A percentile compares a stretch with the other conserved stretches of the same genome.
These are phyloP conservation scores for Cyclotella cryptica DNA, from an alignment of 108 stramenopile genomes.

Conservation along the genomic window DNA sequence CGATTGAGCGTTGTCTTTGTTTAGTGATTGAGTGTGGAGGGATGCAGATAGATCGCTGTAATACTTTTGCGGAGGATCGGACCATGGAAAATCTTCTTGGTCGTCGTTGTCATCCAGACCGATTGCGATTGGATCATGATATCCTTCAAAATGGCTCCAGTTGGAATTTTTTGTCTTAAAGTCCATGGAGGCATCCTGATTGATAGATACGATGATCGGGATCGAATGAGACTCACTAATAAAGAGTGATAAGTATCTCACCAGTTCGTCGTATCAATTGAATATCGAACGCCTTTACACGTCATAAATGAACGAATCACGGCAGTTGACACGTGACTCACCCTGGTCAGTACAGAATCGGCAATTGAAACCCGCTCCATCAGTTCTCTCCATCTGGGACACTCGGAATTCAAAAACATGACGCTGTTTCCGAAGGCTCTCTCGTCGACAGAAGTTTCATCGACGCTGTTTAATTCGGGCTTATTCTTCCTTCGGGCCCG, in stretches of 20 bases:
- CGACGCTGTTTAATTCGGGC: not conserved
- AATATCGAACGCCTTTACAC: not conserved
- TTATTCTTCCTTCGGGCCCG: not conserved
- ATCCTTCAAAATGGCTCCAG: constrained; percentile 71
- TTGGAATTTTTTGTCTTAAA: constrained; percentile 75
- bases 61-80: constrained; percentile 17
- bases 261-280: not conserved
- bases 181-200: constrained; percentile 43
- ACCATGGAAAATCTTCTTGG: constrained; percentile 38
- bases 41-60: not conserved
- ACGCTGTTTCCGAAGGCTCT: not conserved
- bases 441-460: not conserved
- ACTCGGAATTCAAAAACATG: constrained; percentile 3
- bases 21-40: not conserved
- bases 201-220: not conserved
- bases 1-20: not conserved
- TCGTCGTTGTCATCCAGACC: constrained; percentile 9
- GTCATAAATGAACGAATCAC: not conserved
- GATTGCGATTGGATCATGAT: constrained; percentile 26
- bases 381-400: constrained; percentile 16
- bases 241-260: not conserved
- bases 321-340: constrained; percentile 4
- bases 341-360: constrained; percentile 37
- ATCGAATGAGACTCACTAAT: constrained; percentile 4
- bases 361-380: constrained; percentile 40